Conservation (phyloP, 352 stramenopile species). For the Globisporangium spinosum region DNA sequence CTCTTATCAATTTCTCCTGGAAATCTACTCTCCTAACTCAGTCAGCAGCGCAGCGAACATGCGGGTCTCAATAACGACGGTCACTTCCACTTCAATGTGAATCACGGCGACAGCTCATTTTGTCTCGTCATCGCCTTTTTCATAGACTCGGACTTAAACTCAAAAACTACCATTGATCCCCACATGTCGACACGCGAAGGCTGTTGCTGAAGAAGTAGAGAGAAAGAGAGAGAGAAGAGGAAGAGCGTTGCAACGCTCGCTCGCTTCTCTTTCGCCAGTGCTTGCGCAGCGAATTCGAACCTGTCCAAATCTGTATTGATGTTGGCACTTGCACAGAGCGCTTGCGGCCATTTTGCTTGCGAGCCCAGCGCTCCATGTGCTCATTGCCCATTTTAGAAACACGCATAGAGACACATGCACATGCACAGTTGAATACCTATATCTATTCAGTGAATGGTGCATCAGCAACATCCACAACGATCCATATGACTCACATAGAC, state of each 20-base stretch:
- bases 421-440: not conserved
- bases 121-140: not conserved
- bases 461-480: not conserved
- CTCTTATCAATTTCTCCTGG: not conserved
- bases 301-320: not conserved
- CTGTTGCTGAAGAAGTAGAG: not conserved
- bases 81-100: not conserved
- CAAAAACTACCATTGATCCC: conserved; percentile 2
- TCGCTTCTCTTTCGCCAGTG: not conserved
- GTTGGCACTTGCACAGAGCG: not conserved
- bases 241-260: not conserved
- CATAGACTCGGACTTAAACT: conserved; percentile 25
- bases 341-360: not conserved
- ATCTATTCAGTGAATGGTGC: not conserved
- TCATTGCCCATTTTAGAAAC: not conserved
- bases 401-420: not conserved
- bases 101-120: conserved; percentile 2
- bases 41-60: not conserved
- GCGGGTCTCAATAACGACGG: conserved; percentile 1
- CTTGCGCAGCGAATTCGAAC: not conserved
- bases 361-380: not conserved
- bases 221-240: not conserved
- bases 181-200: not conserved
- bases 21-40: not conserved
- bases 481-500: too few relatives aligned